phyloP scores from a whole-genome alignment of 805 yeast species.

The Saccharomycopsis sp. region DNA sequence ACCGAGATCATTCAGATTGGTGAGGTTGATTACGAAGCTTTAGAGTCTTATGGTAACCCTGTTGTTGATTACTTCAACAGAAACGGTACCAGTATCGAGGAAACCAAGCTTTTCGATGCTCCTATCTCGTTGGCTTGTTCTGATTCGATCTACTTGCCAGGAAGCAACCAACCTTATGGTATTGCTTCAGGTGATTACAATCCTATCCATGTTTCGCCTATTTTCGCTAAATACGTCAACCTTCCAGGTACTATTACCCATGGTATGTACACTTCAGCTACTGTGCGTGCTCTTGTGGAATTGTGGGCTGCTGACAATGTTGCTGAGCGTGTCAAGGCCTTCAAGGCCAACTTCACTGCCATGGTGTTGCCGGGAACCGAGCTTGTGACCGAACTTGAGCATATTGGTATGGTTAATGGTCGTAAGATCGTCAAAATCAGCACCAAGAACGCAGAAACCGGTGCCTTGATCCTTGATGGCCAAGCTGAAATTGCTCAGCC shows the following conservation, averaged over 20 bases:
- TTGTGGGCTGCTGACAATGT: constrained; percentile 98
- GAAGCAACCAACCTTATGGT: constrained; percentile 94
- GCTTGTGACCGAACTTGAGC: constrained; percentile 82
- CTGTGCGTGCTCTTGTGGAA: constrained; percentile 91
- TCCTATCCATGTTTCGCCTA: constrained; percentile 96
- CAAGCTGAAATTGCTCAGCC: constrained; percentile 99
- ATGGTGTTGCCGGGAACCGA: constrained; percentile 97
- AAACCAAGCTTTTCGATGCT: constrained; percentile 85
- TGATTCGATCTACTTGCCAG: constrained; percentile 71
- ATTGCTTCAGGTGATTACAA: constrained; percentile 97
- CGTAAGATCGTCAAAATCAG: constrained; percentile 94
- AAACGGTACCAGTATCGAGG: constrained; percentile 90
- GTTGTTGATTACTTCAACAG: constrained; percentile 89
- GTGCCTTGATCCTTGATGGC: constrained; percentile 72
- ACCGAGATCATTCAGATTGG: constrained; percentile 84
- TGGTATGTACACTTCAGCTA: constrained; percentile 97
- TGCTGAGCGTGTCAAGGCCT: constrained; percentile 92
- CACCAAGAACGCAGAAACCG: constrained; percentile 77
- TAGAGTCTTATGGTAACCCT: constrained; percentile 93
- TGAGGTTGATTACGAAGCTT: constrained; percentile 80
- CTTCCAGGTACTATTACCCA: constrained; percentile 98
- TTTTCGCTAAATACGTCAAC: constrained; percentile 86
- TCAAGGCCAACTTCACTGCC: constrained; percentile 83
- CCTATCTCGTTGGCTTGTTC: constrained; percentile 73
- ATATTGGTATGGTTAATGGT: constrained; percentile 98